Conservation (phyloP, 2,329 filamentous ascomycete species). For the Exophiala alcalophila region DNA sequence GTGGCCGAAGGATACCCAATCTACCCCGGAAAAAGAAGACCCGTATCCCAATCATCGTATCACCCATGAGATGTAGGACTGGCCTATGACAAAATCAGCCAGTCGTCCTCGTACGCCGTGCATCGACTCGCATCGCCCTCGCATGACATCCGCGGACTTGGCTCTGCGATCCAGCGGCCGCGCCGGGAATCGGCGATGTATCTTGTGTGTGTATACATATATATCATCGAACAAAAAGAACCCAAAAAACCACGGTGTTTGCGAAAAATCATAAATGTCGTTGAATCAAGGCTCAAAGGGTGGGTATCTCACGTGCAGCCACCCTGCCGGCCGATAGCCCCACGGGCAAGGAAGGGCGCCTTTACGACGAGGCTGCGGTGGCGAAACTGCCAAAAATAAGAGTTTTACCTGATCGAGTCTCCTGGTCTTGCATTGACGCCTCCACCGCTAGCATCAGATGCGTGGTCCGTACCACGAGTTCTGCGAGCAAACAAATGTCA, state of each 20-base stretch:
- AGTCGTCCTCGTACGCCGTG: neutral
- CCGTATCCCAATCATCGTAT: slow-evolving; percentile 4
- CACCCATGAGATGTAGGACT: slow-evolving; percentile 14
- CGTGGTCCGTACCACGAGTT: slow-evolving; percentile 64
- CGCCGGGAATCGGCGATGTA: no score
- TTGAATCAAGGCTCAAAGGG: neutral
- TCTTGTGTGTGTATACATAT: no score
- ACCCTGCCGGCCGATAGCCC: no score
- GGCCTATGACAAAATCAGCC: slow-evolving; percentile 11
- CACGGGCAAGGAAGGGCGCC: no score
- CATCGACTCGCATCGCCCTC: no score
- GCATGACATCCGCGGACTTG: no score
- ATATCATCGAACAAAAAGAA: no score
- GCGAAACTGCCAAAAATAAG: slow-evolving; percentile 46
- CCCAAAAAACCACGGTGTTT: no score
- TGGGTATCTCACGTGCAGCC: no score
- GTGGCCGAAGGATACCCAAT: neutral
- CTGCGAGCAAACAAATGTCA: slow-evolving; percentile 41
- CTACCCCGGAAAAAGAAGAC: no score
- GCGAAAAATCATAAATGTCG: no score
- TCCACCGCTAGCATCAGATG: slow-evolving; percentile 65
- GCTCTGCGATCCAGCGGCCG: no score
- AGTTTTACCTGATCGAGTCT: slow-evolving; percentile 61
- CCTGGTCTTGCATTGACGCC: slow-evolving; percentile 59
- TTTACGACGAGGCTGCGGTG: slow-evolving; percentile 26